Evolutionary conservation across 2,329 filamentous ascomycete genomes (phyloP).

Genomic region (Colletotrichum neosansevieriae): DNA sequence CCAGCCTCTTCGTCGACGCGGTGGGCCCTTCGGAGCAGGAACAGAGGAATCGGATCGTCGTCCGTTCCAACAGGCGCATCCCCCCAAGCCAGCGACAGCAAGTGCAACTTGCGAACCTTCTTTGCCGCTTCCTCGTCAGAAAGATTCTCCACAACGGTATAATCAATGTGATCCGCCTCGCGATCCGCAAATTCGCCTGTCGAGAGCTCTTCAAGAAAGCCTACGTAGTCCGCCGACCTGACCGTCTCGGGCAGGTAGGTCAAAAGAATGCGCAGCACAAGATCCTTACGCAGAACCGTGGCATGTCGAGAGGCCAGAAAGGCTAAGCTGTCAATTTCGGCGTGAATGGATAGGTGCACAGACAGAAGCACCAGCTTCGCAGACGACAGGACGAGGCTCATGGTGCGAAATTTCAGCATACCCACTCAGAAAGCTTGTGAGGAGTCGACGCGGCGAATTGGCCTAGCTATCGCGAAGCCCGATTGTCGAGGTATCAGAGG

Average conservation of each 20-base stretch:
- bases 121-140: constrained; percentile 74
- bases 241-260: constrained; percentile 81
- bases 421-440: constrained; percentile 21
- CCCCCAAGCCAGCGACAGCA: constrained; percentile 68
- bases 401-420: constrained; percentile 45
- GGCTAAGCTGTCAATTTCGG: constrained; percentile 73
- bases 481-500: background rate
- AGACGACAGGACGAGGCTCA: constrained; percentile 65
- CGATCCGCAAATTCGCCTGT: constrained; percentile 58
- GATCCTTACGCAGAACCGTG: constrained; percentile 70
- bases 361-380: constrained; percentile 80
- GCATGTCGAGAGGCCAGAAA: constrained; percentile 68
- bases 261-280: constrained; percentile 79
- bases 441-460: background rate
- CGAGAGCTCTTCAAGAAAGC: constrained; percentile 70
- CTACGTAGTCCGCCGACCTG: constrained; percentile 71
- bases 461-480: background rate
- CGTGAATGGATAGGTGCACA: constrained; percentile 74
- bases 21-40: constrained; percentile 76
- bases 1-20: constrained; percentile 79
- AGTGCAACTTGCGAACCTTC: constrained; percentile 71
- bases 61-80: constrained; percentile 60
- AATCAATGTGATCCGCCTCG: constrained; percentile 63
- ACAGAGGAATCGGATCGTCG: constrained; percentile 69
- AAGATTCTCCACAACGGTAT: constrained; percentile 66